Conservation (phyloP, 2,329 filamentous ascomycete species). For the Sarocladium oryzae region DNA sequence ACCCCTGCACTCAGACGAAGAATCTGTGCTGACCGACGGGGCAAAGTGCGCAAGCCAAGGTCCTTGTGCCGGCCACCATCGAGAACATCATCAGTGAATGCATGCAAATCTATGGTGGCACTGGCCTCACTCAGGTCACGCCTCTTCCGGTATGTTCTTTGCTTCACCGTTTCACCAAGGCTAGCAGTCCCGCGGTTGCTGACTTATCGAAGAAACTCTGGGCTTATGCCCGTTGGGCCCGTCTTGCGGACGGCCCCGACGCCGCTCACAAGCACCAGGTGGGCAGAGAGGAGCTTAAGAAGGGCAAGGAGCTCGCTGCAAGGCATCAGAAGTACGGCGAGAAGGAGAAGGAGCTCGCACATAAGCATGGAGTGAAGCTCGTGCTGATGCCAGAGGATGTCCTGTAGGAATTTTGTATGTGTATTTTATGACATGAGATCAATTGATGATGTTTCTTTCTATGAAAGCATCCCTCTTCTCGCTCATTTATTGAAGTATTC, state of each 20-base stretch:
- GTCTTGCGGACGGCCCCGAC: constrained; percentile 81
- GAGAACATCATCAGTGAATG: constrained; percentile 82
- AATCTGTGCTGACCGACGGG: too few species aligned
- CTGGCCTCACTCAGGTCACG: constrained; percentile 82
- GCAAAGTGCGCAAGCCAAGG: constrained; percentile 73
- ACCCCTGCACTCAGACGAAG: too few species aligned
- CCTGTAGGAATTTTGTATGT: background rate
- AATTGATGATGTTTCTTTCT: too few species aligned
- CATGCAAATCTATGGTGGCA: constrained; percentile 82
- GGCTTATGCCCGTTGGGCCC: constrained; percentile 66
- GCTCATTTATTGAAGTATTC: too few species aligned
- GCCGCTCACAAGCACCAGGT: constrained; percentile 78
- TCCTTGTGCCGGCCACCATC: constrained; percentile 71
- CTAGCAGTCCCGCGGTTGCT: background rate
- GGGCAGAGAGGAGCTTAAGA: constrained; percentile 67
- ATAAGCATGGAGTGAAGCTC: constrained; percentile 39
- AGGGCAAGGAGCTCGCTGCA: constrained; percentile 48
- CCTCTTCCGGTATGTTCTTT: constrained; percentile 45
- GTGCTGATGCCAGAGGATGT: constrained; percentile 17
- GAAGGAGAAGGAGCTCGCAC: constrained; percentile 55
- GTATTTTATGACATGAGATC: too few species aligned
- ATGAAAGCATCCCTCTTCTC: too few species aligned
- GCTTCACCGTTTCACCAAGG: background rate
- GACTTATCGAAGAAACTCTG: constrained; percentile 55
- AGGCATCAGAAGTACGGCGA: constrained; percentile 55